phyloP scores from a whole-genome alignment of 176 grass and related monocot species.

The bread wheat (Triticum aestivum) region IWGSC_CS_RefSeq_v2.1 NC_057799.1:13365644-13366143 shows the following conservation, averaged over 20 bases:
- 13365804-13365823: constrained; percentile 41
- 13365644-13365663: constrained; percentile 26
- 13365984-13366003: constrained; percentile 44
- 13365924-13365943: constrained; percentile 42
- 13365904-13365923: constrained; percentile 47
- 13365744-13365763: constrained; percentile 36
- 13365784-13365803: constrained; percentile 16
- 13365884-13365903: background rate
- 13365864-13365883: background rate
- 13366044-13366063: constrained; percentile 69
- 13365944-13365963: background rate
- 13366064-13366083: constrained; percentile 48
- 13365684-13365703: constrained; percentile 32
- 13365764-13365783: background rate
- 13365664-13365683: constrained; percentile 56
- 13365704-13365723: constrained; percentile 2
- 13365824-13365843: background rate
- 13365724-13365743: constrained; percentile 53
- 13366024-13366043: constrained; percentile 64
- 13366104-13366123: too few relatives aligned
- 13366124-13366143: background rate
- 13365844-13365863: background rate
- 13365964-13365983: constrained; percentile 34
- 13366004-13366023: constrained; percentile 42
- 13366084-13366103: constrained; percentile 46